A percentile compares a stretch with the other conserved stretches of the same genome.
These are phyloP conservation scores for Aspergillus vadensis DNA, from an alignment of 2,329 filamentous ascomycete genomes.

Conservation along the genomic window DNA sequence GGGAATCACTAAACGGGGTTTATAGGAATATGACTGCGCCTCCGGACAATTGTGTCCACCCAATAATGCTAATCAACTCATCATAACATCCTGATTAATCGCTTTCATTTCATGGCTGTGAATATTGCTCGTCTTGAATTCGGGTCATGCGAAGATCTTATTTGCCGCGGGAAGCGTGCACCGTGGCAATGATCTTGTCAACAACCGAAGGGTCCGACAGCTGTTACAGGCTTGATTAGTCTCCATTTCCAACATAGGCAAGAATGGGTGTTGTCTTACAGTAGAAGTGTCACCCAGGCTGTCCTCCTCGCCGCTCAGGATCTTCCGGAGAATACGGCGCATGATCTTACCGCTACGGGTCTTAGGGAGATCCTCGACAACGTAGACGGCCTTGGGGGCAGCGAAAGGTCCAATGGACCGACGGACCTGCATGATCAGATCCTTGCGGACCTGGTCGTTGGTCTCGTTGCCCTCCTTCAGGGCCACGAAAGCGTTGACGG, in stretches of 20 bases:
- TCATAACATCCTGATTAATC: slow-evolving; percentile 6
- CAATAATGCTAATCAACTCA: slow-evolving; percentile 1
- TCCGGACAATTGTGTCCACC: slow-evolving; percentile 3
- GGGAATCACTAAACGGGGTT: slow-evolving; percentile 9
- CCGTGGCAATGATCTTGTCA: slow-evolving; percentile 80
- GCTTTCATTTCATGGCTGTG: slow-evolving; percentile 4
- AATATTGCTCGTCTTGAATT: slow-evolving; percentile 6
- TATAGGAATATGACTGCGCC: slow-evolving; percentile 6
- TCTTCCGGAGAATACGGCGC: slow-evolving; percentile 95
- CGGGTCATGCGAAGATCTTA: slow-evolving; percentile 23
- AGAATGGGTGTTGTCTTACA: slow-evolving; percentile 55
- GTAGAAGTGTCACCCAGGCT: slow-evolving; percentile 92
- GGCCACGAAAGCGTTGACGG: slow-evolving; percentile 93
- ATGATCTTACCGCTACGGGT: slow-evolving; percentile 99
- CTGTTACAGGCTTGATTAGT: slow-evolving; percentile 45
- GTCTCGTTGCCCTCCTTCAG: slow-evolving; percentile 82
- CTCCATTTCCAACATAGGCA: neutral
- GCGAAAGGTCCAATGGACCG: slow-evolving; percentile 98
- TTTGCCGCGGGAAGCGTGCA: slow-evolving; percentile 58
- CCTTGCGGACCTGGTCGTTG: slow-evolving; percentile 82
- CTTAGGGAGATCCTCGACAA: slow-evolving; percentile 94
- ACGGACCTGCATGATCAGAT: slow-evolving; percentile 89
- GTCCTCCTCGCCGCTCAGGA: slow-evolving; percentile 94
- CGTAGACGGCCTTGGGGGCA: slow-evolving; percentile 87
- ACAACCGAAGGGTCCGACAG: slow-evolving; percentile 89